Percentiles rank a stretch among this genome's conserved stretches.
These are phyloP conservation scores for Moringa oleifera DNA, from an alignment of 345 rosid species.

Conservation along the genomic window DNA sequence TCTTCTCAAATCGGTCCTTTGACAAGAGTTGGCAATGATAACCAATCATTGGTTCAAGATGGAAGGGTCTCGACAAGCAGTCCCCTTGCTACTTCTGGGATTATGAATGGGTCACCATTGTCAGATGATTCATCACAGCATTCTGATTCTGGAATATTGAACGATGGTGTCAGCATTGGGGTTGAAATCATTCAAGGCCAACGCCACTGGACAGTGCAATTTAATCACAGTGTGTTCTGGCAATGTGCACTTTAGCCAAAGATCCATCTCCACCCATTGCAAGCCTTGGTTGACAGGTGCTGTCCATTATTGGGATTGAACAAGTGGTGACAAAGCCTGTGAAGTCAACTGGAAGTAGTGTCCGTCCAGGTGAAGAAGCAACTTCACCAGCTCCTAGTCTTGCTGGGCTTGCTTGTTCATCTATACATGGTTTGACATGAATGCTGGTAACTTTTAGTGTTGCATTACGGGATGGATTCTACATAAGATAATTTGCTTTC, in stretches of 20 bases:
- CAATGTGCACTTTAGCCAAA: constrained; percentile 83
- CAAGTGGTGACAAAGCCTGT: constrained; percentile 74
- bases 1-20: constrained; percentile 79
- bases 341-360: constrained; percentile 31
- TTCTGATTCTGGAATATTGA: constrained; percentile 82
- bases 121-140: constrained; percentile 97
- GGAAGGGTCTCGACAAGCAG: constrained; percentile 80
- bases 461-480: not conserved
- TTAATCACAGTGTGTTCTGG: constrained; percentile 71
- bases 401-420: constrained; percentile 82
- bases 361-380: constrained; percentile 52
- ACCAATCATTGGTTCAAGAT: constrained; percentile 37
- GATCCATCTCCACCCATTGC: constrained; percentile 96
- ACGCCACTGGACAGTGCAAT: constrained; percentile 70
- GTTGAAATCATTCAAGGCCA: constrained; percentile 49
- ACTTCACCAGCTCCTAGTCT: constrained; percentile 49
- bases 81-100: constrained; percentile 75
- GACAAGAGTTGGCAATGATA: constrained; percentile 74
- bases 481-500: not conserved
- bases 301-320: constrained; percentile 90
- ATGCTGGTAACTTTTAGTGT: constrained; percentile 46
- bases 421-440: constrained; percentile 94
- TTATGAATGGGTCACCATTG: constrained; percentile 93
- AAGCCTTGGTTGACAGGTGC: constrained; percentile 68
- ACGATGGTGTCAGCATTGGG: constrained; percentile 82